Evolutionary conservation across 345 rosid genomes (phyloP).

Genomic region (Arabis alpina): DNA sequence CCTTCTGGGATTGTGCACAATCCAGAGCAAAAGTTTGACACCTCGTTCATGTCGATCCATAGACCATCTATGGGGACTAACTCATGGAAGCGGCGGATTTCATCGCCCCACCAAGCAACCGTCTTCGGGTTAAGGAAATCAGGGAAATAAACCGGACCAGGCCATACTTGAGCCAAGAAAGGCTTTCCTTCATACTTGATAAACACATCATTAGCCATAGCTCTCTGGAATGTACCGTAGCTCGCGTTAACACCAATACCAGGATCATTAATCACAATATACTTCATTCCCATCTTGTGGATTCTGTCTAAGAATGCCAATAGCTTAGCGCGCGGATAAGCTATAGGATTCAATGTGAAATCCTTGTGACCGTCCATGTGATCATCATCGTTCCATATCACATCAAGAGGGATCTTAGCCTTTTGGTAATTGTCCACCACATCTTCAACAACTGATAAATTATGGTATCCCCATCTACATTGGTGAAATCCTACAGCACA

Average conservation of each 20-base stretch:
- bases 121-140: slow-evolving; percentile 97
- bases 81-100: slow-evolving; percentile 82
- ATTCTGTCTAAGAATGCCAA: slow-evolving; percentile 81
- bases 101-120: slow-evolving; percentile 92
- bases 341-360: slow-evolving; percentile 72
- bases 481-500: slow-evolving; percentile 83
- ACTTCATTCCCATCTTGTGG: slow-evolving; percentile 89
- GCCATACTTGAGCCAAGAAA: slow-evolving; percentile 97
- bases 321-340: slow-evolving; percentile 80
- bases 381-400: slow-evolving; percentile 97
- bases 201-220: slow-evolving; percentile 77
- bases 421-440: slow-evolving; percentile 85
- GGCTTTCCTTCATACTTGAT: slow-evolving; percentile 89
- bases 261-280: slow-evolving; percentile 79
- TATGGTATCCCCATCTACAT: slow-evolving; percentile 98
- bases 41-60: slow-evolving; percentile 99
- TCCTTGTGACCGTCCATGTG: slow-evolving; percentile 97
- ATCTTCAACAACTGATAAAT: slow-evolving; percentile 91
- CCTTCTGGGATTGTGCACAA: slow-evolving; percentile 71
- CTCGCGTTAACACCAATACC: slow-evolving; percentile 77
- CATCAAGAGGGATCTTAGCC: slow-evolving; percentile 90
- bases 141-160: slow-evolving; percentile 93
- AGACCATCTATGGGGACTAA: slow-evolving; percentile 89
- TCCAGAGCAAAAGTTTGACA: slow-evolving; percentile 86
- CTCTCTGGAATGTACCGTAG: slow-evolving; percentile 85